A percentile compares a stretch with the other conserved stretches of the same genome.
Conservation (phyloP, 2,329 filamentous ascomycete genomes). For the Sarocladium strictum region DNA sequence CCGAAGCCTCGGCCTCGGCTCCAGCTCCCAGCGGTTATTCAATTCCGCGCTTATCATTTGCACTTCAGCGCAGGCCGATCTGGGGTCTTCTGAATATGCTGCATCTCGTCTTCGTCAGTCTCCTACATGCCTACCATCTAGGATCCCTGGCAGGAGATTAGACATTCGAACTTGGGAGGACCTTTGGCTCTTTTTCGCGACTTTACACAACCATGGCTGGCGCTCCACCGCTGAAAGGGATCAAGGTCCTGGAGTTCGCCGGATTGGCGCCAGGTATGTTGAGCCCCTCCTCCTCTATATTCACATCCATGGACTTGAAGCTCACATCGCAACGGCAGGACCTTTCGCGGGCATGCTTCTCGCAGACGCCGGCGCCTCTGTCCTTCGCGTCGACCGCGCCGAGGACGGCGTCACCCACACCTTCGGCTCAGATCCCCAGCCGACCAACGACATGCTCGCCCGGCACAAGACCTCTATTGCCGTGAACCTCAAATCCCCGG, state of each 20-base stretch:
- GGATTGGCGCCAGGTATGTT: slow-evolving; percentile 54
- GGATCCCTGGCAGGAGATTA: too few relatives aligned
- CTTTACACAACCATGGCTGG: slow-evolving; percentile 18
- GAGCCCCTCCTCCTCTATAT: not conserved
- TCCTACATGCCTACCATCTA: too few relatives aligned
- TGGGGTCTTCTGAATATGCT: not conserved
- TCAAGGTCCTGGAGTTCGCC: slow-evolving; percentile 55
- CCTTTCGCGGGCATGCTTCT: slow-evolving; percentile 86
- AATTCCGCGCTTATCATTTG: not conserved
- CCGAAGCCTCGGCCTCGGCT: slow-evolving; percentile 6
- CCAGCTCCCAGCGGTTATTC: not conserved
- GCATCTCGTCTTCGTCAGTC: not conserved
- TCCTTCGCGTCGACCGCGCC: slow-evolving; percentile 77
- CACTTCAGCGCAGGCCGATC: not conserved
- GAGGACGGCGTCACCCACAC: slow-evolving; percentile 35
- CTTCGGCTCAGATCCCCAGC: slow-evolving; percentile 25
- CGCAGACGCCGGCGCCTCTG: slow-evolving; percentile 80
- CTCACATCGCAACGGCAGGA: slow-evolving; percentile 40
- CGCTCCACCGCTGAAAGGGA: slow-evolving; percentile 36
- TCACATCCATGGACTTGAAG: not conserved
- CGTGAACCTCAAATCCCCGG: slow-evolving; percentile 67
- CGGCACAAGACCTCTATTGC: slow-evolving; percentile 76
- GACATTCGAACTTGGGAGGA: slow-evolving; percentile 19
- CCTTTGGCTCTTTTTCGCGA: not conserved
- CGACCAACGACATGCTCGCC: slow-evolving; percentile 67